Percentiles rank a stretch among this genome's conserved stretches.
Conservation (phyloP, 805 yeast genomes). For the Cyberlindnera sargentensis region DNA sequence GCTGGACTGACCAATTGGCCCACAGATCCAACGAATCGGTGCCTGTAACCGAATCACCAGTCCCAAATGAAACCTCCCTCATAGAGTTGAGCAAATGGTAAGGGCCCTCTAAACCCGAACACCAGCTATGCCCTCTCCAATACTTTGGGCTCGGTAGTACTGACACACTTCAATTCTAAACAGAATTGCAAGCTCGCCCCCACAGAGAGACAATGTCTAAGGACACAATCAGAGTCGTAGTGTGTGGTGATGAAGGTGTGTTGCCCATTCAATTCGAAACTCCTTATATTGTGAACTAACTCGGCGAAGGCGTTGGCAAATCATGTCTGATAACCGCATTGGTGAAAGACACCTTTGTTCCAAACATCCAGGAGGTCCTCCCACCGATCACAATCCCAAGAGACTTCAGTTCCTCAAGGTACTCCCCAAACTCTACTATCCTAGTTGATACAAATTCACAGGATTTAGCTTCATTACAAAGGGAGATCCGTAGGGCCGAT, state of each 20-base stretch:
- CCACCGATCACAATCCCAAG: constrained; percentile 83
- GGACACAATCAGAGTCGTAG: constrained; percentile 69
- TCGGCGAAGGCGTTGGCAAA: constrained; percentile 54
- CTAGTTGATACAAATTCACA: constrained; percentile 75
- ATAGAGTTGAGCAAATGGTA: too few relatives aligned
- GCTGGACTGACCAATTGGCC: too few relatives aligned
- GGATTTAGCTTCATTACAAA: constrained; percentile 53
- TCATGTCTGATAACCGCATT: constrained; percentile 73
- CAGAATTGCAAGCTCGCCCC: not conserved
- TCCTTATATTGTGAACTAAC: constrained; percentile 1
- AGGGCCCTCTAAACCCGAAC: too few relatives aligned
- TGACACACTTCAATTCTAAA: not conserved
- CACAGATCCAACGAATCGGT: too few relatives aligned
- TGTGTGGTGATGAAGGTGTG: constrained; percentile 85
- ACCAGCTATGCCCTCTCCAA: too few relatives aligned
- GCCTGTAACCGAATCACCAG: too few relatives aligned
- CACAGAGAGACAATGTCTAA: constrained; percentile 24
- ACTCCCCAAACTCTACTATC: constrained; percentile 59
- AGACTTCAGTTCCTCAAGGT: constrained; percentile 52
- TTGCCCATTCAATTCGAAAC: not conserved
- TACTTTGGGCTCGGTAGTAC: not conserved
- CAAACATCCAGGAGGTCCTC: constrained; percentile 67
- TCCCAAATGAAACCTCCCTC: too few relatives aligned
- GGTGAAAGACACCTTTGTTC: constrained; percentile 73
- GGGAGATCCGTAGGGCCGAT: constrained; percentile 76